Percentiles rank a stretch among this genome's conserved stretches.
phyloP scores from a whole-genome alignment of 163 green algal species.

The Prototheca cutis region DNA sequence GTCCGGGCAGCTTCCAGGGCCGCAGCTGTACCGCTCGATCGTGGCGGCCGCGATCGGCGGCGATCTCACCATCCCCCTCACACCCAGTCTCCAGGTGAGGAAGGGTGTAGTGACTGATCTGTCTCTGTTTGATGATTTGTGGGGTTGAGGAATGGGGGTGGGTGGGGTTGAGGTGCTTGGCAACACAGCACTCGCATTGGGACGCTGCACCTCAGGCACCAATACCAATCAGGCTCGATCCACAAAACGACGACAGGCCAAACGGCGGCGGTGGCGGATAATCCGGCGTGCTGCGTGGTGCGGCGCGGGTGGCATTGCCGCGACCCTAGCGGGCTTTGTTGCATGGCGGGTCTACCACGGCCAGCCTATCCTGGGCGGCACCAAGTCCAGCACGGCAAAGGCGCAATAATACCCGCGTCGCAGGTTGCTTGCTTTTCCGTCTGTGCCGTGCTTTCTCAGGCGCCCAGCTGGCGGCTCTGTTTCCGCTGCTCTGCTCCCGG shows the following conservation, averaged over 20 bases:
- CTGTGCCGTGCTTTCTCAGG: no score
- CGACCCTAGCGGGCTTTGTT: not conserved
- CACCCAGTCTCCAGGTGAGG: constrained; percentile 48
- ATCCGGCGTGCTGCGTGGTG: constrained; percentile 11
- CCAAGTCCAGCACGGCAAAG: not conserved
- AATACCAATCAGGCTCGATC: no score
- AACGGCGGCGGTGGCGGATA: constrained; percentile 22
- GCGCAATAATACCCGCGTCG: not conserved
- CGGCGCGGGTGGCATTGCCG: constrained; percentile 15
- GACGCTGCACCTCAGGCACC: no score
- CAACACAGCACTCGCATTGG: no score
- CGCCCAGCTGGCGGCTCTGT: no score
- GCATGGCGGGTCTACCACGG: not conserved
- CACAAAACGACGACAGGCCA: no score
- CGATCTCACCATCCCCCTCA: constrained; percentile 52
- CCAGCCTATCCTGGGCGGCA: not conserved
- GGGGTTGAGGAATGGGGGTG: no score
- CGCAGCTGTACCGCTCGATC: constrained; percentile 17
- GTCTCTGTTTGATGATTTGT: no score
- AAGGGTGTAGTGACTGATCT: no score
- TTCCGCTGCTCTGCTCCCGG: no score
- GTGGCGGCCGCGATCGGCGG: constrained; percentile 33
- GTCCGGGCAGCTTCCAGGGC: constrained; percentile 8
- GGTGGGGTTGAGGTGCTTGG: no score
- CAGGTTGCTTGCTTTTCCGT: no score